Evolutionary conservation across 139 green algal species (phyloP), one percentile per base, ranked within the genome.

Genomic region (Nannochloris sp.): DNA sequence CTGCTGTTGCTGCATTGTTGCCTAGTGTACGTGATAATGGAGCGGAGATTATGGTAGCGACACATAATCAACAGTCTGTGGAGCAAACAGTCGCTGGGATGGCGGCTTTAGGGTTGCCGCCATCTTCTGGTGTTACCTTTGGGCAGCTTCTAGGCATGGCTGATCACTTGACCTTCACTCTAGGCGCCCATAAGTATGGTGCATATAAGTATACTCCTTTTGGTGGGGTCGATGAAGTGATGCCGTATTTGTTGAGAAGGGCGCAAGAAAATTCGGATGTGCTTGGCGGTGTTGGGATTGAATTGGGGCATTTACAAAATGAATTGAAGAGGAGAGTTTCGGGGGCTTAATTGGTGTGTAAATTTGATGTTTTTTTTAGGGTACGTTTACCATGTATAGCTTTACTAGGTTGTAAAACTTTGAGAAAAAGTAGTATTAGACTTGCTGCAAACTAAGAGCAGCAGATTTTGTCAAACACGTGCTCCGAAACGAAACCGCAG

Each of bases 81-180:
- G 79, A 95, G 75, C 44, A 27, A 1, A 76, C 84, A 4, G 77
- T 94, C 25, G 30, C 27, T 5, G 45, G 54, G 10, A 91, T 96
- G 85, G 30, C 54, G 0, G 55, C 60, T 29, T 72, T 86, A 33
- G 70, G 67, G 3, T 66, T 95, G 59, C 56, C 80, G 2, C 80
- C 80, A 4, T 36, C 14, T 4, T 44, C 54, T 6, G 74, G 73
- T 12, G 84, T 97, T 14, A 90, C 81, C 74, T 96, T 97, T 73
- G 91, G 85, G 1, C 89, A 91, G 80, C 80, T 97, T 61, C 76
- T 95, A 73, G 91, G 91, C 61, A 97, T 97, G 91, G 67, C 73
- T 3, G 91, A 97, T 79, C 80, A 89, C 73, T 76, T 96, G 23
- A 91, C 81, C 19, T 88, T 78, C 64, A 75, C 78, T 1, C 70